Evolutionary conservation across 2,329 filamentous ascomycete genomes (phyloP).

Genomic region (Chaetomium globosum): DNA sequence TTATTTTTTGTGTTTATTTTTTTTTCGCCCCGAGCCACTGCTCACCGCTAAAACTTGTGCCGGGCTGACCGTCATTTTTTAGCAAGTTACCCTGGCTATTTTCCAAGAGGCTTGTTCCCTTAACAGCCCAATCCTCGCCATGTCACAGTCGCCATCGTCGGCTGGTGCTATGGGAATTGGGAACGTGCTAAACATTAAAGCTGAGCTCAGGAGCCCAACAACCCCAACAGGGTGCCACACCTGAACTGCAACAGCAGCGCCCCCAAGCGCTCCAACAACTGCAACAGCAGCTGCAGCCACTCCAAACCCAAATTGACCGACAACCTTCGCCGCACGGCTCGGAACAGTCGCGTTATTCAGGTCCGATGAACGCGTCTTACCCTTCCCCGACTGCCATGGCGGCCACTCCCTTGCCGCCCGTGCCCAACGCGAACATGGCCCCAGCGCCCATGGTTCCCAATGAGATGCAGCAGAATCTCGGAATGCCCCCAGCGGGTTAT

Average conservation of each 20-base stretch:
- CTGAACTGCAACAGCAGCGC: conserved; percentile 33
- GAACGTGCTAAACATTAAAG: conserved; percentile 57
- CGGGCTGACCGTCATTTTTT: conserved; percentile 24
- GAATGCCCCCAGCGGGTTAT: conserved; percentile 39
- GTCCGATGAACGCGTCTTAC: conserved; percentile 51
- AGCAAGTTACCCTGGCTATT: conserved; percentile 7
- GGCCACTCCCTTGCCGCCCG: conserved; percentile 45
- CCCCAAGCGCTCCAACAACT: conserved; percentile 23
- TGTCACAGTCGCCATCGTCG: conserved; percentile 47
- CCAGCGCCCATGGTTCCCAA: conserved; percentile 48
- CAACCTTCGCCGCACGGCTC: conserved; percentile 62
- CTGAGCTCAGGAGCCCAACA: conserved; percentile 37
- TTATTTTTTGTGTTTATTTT: not conserved
- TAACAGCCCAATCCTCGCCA: conserved; percentile 21
- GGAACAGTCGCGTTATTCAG: conserved; percentile 61
- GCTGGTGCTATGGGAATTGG: conserved; percentile 57
- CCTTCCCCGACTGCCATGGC: conserved; percentile 57
- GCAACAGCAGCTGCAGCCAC: conserved; percentile 33
- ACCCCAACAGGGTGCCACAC: conserved; percentile 30
- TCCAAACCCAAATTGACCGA: conserved; percentile 50
- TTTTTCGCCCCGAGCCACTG: not conserved
- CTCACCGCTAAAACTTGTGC: conserved; percentile 33
- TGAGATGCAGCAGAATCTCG: conserved; percentile 44
- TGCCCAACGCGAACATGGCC: conserved; percentile 47
- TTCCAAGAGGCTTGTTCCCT: not conserved